Evolutionary conservation across 2,329 filamentous ascomycete genomes (phyloP).

Genomic region (Teratosphaeria viscida): DNA sequence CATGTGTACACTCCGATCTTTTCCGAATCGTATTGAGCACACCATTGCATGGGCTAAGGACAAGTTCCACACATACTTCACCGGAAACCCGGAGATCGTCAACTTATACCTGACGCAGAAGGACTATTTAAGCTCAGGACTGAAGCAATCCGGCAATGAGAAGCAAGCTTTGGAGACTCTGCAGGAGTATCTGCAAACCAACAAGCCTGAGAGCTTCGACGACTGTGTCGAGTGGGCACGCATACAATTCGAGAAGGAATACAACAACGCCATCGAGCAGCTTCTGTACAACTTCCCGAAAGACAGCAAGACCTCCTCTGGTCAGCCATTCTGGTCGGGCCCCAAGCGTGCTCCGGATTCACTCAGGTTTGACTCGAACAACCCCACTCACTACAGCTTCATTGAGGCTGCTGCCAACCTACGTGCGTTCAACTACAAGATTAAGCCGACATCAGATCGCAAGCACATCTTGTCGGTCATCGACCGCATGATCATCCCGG

Average conservation of each 20-base stretch:
- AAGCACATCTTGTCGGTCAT: slow-evolving; percentile 68
- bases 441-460: slow-evolving; percentile 58
- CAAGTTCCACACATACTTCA: slow-evolving; percentile 87
- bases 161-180: slow-evolving; percentile 87
- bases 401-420: slow-evolving; percentile 81
- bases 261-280: slow-evolving; percentile 93
- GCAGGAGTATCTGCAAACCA: slow-evolving; percentile 78
- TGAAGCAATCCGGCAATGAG: slow-evolving; percentile 91
- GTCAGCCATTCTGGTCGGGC: slow-evolving; percentile 93
- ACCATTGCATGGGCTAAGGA: slow-evolving; percentile 98
- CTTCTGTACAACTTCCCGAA: slow-evolving; percentile 95
- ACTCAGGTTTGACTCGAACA: slow-evolving; percentile 75
- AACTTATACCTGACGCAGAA: slow-evolving; percentile 83
- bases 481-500: slow-evolving; percentile 87
- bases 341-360: slow-evolving; percentile 92
- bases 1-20: slow-evolving; percentile 95
- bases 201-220: slow-evolving; percentile 85
- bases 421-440: slow-evolving; percentile 96
- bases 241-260: slow-evolving; percentile 88
- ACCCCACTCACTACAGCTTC: slow-evolving; percentile 80
- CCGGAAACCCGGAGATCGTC: slow-evolving; percentile 84
- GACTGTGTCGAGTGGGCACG: slow-evolving; percentile 96
- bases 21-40: slow-evolving; percentile 97
- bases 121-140: slow-evolving; percentile 73
- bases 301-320: slow-evolving; percentile 76